Evolutionary conservation across 2,329 filamentous ascomycete genomes (phyloP), one percentile per base, ranked within the genome.

Genomic region (Aspergillus novofumigatus): DNA sequence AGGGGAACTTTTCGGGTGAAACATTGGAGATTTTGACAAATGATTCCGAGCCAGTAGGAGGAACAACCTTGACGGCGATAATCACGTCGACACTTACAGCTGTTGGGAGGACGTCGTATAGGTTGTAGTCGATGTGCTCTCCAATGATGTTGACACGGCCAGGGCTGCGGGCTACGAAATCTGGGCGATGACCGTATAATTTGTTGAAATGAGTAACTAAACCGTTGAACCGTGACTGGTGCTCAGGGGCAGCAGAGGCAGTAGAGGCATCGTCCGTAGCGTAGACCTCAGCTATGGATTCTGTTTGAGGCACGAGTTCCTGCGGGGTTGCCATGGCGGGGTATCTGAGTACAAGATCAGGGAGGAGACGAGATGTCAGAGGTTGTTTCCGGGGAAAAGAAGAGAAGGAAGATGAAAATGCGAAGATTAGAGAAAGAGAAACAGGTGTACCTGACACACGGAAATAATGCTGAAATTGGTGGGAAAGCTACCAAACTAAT

Each of bases 91-190:
- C 90, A 5, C 90, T 91, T 64, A 97, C 92, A 61, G 93, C 94
- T 86, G 97, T 97, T 53, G 94, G 94, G 25, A 99, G 82, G 58
- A 97, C 92, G 66, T 94, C 88, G 80, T 97, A 99, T 21, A 99
- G 85, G 14, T 91, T 96, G 79, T 99, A 99, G 79, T 99, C 94
- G 69, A 99, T 96, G 79, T 99, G 94, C 82, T 99, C 94, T 74
- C 94, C 94, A 72, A 99, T 97, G 70, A 99, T 94, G 79, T 97
- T 97, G 64, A 99, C 94, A 64, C 94, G 86, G 59, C 94, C 94
- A 1, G 94, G 94, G 55, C 92, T 96, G 61, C 94, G 87, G 9
- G 93, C 85, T 21, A 97, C 86, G 68, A 96, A 97, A 58, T 89
- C 83, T 42, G 92, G 86, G 17, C 81, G 78, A 52, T 85, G 81